Evolutionary conservation across 1,284 basidiomycete species (phyloP).

Genomic region (Phellinidium pouzarii): DNA sequence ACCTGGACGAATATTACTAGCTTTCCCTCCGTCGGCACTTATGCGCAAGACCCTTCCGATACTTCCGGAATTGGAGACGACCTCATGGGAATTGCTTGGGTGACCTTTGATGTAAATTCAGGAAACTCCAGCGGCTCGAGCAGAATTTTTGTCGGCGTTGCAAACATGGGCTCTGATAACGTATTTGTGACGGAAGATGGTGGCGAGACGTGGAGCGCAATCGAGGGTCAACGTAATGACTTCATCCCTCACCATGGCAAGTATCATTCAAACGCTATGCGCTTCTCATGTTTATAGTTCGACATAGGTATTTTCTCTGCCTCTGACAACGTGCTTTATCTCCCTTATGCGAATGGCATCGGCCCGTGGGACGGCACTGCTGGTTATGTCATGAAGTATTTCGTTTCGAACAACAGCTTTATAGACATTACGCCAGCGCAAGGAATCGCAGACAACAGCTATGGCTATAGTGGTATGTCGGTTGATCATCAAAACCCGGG

Average conservation of each 20-base stretch:
- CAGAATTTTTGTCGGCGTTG: slow-evolving; percentile 26
- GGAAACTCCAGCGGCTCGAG: slow-evolving; percentile 20
- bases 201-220: slow-evolving; percentile 22
- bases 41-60: slow-evolving; percentile 13
- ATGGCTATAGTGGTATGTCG: slow-evolving; percentile 24
- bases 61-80: slow-evolving; percentile 20
- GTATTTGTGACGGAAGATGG: slow-evolving; percentile 22
- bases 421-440: slow-evolving; percentile 17
- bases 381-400: slow-evolving; percentile 19
- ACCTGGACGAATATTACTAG: slow-evolving; percentile 18
- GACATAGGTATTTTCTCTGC: slow-evolving; percentile 17
- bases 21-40: slow-evolving; percentile 20
- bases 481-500: slow-evolving; percentile 24
- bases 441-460: slow-evolving; percentile 22
- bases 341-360: slow-evolving; percentile 23
- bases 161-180: slow-evolving; percentile 21
- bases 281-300: neutral
- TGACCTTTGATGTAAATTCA: slow-evolving; percentile 22
- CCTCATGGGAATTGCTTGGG: slow-evolving; percentile 22
- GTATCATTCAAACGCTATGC: neutral
- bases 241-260: slow-evolving; percentile 24
- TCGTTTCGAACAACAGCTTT: slow-evolving; percentile 18
- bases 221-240: slow-evolving; percentile 23
- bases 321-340: slow-evolving; percentile 21
- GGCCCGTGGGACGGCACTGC: slow-evolving; percentile 20